Evolutionary conservation across 176 grass and related monocot species (phyloP), one percentile per base, ranked within the genome.

Genomic region (Hsuehochloa calcarea): DNA sequence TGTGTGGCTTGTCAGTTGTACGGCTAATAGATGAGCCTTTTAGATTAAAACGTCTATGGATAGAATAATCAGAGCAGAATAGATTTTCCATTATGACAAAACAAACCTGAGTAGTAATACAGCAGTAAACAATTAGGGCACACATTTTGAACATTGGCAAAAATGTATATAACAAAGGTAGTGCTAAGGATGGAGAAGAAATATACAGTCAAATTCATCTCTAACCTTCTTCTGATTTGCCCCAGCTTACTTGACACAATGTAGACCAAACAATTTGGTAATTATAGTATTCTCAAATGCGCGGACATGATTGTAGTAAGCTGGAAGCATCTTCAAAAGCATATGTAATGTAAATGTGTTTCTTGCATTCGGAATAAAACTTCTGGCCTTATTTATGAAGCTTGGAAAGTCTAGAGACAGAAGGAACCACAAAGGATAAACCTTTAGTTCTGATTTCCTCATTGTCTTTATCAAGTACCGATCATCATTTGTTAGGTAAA

Each of bases 41-140:
- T 51, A 98, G 91, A 86, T 98, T 93, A 82, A 93, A 98, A 19
- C 96, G 89, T 66, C 93, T 91, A 64, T 98, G 93, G 79, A 95
- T n/a, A n/a, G n/a, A n/a, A n/a, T n/a, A n/a, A n/a, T n/a, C n/a
- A n/a, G n/a, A n/a, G n/a, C n/a, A n/a, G 68, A 98, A 98, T 40
- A 98, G 85, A 59, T 98, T 98, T 65, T 91, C 96, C 93, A 98
- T 98, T 85, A 98, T 93, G 65, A 98, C 96, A 90, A 95, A 98
- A n/a, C n/a, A n/a, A n/a, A n/a, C n/a, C n/a, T n/a, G n/a, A n/a
- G n/a, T n/a, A n/a, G n/a, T n/a, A n/a, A 40, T 43, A 65, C 34
- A 77, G 34, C 3, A 65, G 34, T 6, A 52, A 88, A 87, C 19
- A 82, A 62, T 83, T 25, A 94, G 51, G 50, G 23, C 25, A 70